Percentiles rank a stretch among this genome's conserved stretches.
phyloP scores from a whole-genome alignment of 305 asterid species.

The Fraxinus platypoda region DNA sequence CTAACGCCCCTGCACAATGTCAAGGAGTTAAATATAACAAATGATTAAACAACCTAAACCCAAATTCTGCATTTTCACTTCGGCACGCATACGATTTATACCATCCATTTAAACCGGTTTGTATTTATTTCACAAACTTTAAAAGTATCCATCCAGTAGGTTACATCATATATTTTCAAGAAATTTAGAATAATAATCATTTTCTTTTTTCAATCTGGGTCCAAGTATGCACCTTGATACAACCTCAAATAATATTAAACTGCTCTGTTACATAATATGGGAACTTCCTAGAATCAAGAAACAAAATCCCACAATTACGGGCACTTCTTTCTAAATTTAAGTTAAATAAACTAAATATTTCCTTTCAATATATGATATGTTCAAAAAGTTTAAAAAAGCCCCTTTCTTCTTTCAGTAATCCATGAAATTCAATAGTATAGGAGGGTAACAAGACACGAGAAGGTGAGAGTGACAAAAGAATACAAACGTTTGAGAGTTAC shows the following conservation, averaged over 20 bases:
- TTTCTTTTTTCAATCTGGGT: not conserved
- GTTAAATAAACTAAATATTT: not conserved
- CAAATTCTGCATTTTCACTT: not conserved
- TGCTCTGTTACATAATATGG: not conserved
- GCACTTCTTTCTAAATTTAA: not conserved
- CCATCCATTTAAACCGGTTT: not conserved
- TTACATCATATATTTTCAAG: not conserved
- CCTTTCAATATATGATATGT: not conserved
- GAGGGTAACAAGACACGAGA: not conserved
- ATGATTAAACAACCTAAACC: constrained; percentile 16
- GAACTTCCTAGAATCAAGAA: not conserved
- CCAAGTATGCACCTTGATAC: not conserved
- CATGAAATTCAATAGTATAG: not conserved
- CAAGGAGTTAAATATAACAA: constrained; percentile 10
- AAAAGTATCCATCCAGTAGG: not conserved
- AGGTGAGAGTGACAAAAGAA: not conserved
- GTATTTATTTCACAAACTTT: not conserved
- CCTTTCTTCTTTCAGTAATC: not conserved
- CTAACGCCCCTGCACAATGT: constrained; percentile 70
- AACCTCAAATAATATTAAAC: not conserved
- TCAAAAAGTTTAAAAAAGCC: not conserved
- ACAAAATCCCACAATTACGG: not conserved
- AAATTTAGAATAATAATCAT: not conserved
- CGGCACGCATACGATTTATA: not conserved
- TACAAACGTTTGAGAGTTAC: not conserved